A percentile compares a stretch with the other conserved stretches of the same genome.
These are phyloP conservation scores for Hirsutella rhossiliensis DNA, from an alignment of 2,329 filamentous ascomycete genomes.

Conservation along the genomic window DNA sequence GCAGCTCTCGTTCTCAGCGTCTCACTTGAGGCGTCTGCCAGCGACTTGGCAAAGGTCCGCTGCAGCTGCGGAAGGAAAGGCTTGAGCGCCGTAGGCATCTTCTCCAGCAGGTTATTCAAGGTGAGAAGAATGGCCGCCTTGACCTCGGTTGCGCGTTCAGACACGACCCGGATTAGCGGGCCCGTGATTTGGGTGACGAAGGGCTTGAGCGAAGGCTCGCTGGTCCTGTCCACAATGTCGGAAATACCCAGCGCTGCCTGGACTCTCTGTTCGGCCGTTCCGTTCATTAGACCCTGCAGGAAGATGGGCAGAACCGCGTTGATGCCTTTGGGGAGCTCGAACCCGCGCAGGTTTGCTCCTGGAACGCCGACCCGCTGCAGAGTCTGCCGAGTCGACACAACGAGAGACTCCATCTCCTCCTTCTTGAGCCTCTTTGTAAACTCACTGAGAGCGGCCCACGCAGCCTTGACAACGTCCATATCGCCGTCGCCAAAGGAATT, in stretches of 20 bases:
- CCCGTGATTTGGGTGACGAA: constrained; percentile 97
- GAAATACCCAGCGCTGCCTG: constrained; percentile 88
- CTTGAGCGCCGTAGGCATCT: constrained; percentile 90
- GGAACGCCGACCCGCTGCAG: constrained; percentile 81
- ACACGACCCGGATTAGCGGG: constrained; percentile 93
- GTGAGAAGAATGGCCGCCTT: constrained; percentile 91
- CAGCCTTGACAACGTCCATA: constrained; percentile 69
- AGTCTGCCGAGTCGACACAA: constrained; percentile 73
- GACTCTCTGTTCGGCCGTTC: constrained; percentile 80
- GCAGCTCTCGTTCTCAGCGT: constrained; percentile 77
- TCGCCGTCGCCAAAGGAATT: constrained; percentile 89
- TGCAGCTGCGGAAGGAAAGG: constrained; percentile 95
- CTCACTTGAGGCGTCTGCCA: constrained; percentile 89
- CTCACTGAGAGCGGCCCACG: constrained; percentile 76
- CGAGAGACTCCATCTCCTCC: constrained; percentile 94
- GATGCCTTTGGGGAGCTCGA: constrained; percentile 90
- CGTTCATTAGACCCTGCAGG: constrained; percentile 95
- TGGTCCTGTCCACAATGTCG: constrained; percentile 89
- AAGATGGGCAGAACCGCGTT: constrained; percentile 94
- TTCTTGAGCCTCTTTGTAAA: constrained; percentile 86
- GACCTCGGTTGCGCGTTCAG: constrained; percentile 89
- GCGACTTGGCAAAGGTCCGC: constrained; percentile 89
- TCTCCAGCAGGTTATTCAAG: constrained; percentile 88
- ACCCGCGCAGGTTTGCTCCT: constrained; percentile 75
- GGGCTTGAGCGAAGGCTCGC: constrained; percentile 74